A percentile compares a stretch with the other conserved stretches of the same genome.
These are phyloP conservation scores for Candida montana DNA, from an alignment of 805 yeast species.

Conservation along the genomic window DNA sequence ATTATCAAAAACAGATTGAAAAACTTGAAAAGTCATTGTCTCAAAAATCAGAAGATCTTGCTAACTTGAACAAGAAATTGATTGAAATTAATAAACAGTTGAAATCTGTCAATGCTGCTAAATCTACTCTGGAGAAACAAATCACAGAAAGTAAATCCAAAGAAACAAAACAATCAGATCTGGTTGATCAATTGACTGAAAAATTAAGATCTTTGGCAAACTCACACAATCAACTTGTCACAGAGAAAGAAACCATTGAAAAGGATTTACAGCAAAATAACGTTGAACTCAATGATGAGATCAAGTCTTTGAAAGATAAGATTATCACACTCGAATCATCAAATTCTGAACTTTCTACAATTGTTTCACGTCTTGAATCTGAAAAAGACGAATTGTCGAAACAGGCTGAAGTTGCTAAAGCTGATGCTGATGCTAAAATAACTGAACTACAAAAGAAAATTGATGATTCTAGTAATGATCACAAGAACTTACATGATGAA, in stretches of 20 bases:
- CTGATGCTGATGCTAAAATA: background rate
- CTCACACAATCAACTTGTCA: constrained; percentile 24
- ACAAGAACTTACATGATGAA: constrained; percentile 8
- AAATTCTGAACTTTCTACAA: constrained; percentile 7
- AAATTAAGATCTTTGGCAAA: constrained; percentile 40
- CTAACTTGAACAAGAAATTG: constrained; percentile 11
- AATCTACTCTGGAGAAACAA: constrained; percentile 19
- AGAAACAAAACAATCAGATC: constrained; percentile 27
- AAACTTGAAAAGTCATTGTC: constrained; percentile 15
- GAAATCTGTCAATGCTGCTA: background rate
- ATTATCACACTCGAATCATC: constrained; percentile 12
- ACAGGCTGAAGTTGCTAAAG: background rate
- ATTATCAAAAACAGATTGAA: constrained; percentile 21
- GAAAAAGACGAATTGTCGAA: constrained; percentile 9
- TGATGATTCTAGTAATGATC: constrained; percentile 4
- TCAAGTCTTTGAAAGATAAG: constrained; percentile 10
- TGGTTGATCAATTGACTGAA: constrained; percentile 39
- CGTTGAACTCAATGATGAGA: constrained; percentile 11
- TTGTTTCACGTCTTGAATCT: constrained; percentile 7
- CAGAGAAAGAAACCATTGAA: constrained; percentile 21
- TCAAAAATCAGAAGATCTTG: constrained; percentile 14
- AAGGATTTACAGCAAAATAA: constrained; percentile 10
- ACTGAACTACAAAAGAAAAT: constrained; percentile 4
- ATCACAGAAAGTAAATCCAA: constrained; percentile 22
- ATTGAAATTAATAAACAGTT: constrained; percentile 3